A percentile compares a stretch with the other conserved stretches of the same genome.
Evolutionary conservation across 352 stramenopile genomes (phyloP).

Genomic region (Pythium insidiosum): DNA sequence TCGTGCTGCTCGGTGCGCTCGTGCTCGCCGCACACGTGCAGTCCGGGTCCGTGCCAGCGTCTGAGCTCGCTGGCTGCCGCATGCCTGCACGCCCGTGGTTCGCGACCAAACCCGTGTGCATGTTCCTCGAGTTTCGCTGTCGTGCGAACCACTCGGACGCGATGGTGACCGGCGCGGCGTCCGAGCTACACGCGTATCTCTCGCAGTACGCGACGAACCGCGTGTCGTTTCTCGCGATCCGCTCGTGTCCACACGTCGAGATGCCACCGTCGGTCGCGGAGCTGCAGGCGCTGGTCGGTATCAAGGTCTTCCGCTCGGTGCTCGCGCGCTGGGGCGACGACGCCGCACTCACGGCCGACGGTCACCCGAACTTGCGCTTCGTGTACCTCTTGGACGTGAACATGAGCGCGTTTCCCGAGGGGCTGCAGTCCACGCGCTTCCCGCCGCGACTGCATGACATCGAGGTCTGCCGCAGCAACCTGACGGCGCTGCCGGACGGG

Average conservation of each 20-base stretch:
- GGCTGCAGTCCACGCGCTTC: conserved; percentile 24
- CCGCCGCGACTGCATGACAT: conserved; percentile 18
- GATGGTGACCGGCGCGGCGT: not conserved
- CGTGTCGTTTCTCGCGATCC: conserved; percentile 12
- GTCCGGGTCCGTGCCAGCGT: no score
- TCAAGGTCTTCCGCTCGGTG: conserved; percentile 35
- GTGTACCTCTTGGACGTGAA: conserved; percentile 20
- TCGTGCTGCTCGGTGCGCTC: conserved; percentile 14
- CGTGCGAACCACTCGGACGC: no score
- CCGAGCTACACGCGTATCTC: conserved; percentile 5
- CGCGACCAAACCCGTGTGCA: conserved; percentile 20
- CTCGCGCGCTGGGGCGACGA: conserved; percentile 18
- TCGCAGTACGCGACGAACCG: conserved; percentile 1
- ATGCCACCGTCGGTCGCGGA: conserved; percentile 15
- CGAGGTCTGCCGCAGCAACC: conserved; percentile 23
- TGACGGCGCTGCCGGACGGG: conserved; percentile 22
- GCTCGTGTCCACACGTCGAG: conserved; percentile 20
- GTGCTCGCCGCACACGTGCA: conserved; percentile 11
- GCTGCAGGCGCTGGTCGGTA: conserved; percentile 18
- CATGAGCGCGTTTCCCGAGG: conserved; percentile 22
- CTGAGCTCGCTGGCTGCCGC: no score
- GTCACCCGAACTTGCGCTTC: conserved; percentile 21
- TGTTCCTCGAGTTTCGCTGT: conserved; percentile 31
- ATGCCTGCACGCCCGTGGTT: conserved; percentile 35
- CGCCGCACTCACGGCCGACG: conserved; percentile 14